These are phyloP conservation scores for Dothidotthia symphoricarpi DNA, from an alignment of 2,329 filamentous ascomycete species.

Conservation along the genomic window DNA sequence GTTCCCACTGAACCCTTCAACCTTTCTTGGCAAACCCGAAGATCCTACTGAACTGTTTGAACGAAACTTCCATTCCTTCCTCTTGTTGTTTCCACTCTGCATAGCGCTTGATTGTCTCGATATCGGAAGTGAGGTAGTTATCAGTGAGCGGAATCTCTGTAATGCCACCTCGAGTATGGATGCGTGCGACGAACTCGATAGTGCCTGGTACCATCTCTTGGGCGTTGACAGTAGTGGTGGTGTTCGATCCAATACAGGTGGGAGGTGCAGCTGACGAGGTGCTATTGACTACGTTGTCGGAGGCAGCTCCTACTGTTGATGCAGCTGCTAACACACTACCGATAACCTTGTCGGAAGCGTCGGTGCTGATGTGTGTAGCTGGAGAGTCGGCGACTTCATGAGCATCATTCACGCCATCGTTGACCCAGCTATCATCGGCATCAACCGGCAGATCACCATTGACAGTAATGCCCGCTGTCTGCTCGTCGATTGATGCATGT, in stretches of 20 bases:
- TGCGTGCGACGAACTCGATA: slow-evolving; percentile 14
- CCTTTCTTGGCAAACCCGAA: neutral
- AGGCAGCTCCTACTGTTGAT: too few species aligned
- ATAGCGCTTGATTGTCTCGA: slow-evolving; percentile 10
- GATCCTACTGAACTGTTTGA: slow-evolving; percentile 13
- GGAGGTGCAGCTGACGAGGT: too few species aligned
- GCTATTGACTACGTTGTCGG: too few species aligned
- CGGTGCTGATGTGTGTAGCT: too few species aligned
- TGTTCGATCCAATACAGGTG: neutral
- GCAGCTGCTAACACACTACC: too few species aligned
- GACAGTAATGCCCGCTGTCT: neutral
- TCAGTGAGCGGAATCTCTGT: slow-evolving; percentile 7
- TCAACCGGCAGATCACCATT: neutral
- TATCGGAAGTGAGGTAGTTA: slow-evolving; percentile 4
- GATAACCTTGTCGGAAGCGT: too few species aligned
- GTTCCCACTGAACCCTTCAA: too few species aligned
- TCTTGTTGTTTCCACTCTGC: slow-evolving; percentile 9
- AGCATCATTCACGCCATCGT: too few species aligned
- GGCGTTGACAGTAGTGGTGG: neutral
- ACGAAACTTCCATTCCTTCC: slow-evolving; percentile 4
- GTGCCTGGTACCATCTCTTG: neutral
- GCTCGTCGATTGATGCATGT: neutral
- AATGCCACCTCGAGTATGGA: slow-evolving; percentile 4
- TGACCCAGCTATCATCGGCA: too few species aligned
- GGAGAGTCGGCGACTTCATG: too few species aligned